Base-by-base conservation (phyloP, 2,329 filamentous ascomycete species). In the Fusarium robinianum region DNA sequence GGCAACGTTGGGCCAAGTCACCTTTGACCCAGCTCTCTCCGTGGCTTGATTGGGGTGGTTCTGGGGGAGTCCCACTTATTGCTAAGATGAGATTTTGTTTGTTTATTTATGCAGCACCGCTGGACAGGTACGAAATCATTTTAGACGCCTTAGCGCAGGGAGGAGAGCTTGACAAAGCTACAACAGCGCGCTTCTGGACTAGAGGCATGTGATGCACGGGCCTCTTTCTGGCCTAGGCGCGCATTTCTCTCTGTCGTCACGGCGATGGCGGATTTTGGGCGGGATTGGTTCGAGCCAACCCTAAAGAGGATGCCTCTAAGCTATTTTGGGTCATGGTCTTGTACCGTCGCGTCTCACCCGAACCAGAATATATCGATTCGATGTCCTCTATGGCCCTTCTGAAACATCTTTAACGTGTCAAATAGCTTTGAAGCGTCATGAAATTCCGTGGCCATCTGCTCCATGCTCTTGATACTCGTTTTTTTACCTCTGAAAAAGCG, bases 61-160 rank as follows among this genome's bases (percentile, higher is more conserved):
- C 41, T 18, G 10, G 15, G 31, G 3, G 2, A 10, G 21, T 7
- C 2, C 59, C 60, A 56, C 57, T 58, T 47, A 49, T 52, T 41
- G 11, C 34, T 36, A 38, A 53, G 41, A 46, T 58, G 56, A 60
- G 59, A 60, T 49, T 58, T 63, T 66, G 63, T 66, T 66, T 66
- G 63, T 66, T 66, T 66, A 54, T 65, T 65, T 65, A 66, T 63
- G 51, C 51, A 49, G 11, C 46, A 46, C 36, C 46, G 40, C 30
- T 48, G 27, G 21, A 31, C 49, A 56, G 53, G 53, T 46, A 55
- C 56, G 38, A 40, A 55, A 56, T 51, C 57, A 47, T 52, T 55
- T 57, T 58, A 51, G 48, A 33, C 46, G 46, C 41, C 41, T 53
- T 62, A 53, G 57, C 53, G 47, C 53, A 57, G 43, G 47, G 44